Conservation (phyloP, 192 early-diverging fungal genomes). For the Chytriomyces hyalinus region DNA sequence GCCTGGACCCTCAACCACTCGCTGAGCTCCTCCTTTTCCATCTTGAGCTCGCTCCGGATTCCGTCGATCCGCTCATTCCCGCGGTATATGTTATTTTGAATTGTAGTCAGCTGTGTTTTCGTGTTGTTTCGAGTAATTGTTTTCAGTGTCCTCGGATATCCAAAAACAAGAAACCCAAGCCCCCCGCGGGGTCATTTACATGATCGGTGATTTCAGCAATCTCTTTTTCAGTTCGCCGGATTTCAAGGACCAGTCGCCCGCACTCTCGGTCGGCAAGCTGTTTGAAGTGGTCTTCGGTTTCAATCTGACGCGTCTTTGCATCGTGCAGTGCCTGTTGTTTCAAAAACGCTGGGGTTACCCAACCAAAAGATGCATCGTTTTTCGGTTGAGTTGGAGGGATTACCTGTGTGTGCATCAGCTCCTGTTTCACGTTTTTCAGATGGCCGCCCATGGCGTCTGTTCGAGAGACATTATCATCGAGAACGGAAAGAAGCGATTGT, state of each 20-base stretch:
- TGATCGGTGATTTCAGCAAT: constrained; percentile 55
- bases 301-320: constrained; percentile 62
- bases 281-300: constrained; percentile 67
- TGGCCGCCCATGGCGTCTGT: constrained; percentile 54
- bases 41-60: constrained; percentile 57
- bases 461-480: constrained; percentile 60
- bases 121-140: not conserved
- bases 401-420: constrained; percentile 61
- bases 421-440: constrained; percentile 64
- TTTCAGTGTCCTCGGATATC: not conserved
- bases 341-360: not conserved
- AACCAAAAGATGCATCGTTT: not conserved
- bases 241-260: constrained; percentile 56
- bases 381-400: not conserved
- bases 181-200: constrained; percentile 33
- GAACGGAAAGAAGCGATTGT: constrained; percentile 40
- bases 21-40: constrained; percentile 63
- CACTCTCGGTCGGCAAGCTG: constrained; percentile 62
- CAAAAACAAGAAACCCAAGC: not conserved
- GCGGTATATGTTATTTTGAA: constrained; percentile 64
- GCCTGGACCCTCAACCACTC: constrained; percentile 65
- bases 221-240: constrained; percentile 59
- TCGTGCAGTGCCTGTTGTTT: constrained; percentile 51
- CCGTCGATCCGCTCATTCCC: constrained; percentile 61
- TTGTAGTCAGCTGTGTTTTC: constrained; percentile 45